A percentile compares a stretch with the other conserved stretches of the same genome.
Conservation (phyloP, 768 basidiomycete species). For the Macrolepiota dolichaula region DNA sequence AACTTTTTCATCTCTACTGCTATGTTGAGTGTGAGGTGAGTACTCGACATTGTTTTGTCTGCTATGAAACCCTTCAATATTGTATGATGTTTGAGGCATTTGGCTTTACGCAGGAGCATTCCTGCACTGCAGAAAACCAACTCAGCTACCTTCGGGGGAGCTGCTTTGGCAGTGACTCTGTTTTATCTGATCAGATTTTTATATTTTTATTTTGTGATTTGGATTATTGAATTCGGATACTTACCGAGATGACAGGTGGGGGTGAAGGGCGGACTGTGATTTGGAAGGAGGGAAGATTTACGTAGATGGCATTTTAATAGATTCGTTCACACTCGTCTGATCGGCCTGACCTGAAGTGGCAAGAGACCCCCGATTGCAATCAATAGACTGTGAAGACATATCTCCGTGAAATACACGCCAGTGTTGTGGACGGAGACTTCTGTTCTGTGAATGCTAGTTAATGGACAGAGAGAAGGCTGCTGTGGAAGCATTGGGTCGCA, state of each 20-base stretch:
- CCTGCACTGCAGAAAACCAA: constrained; percentile 81
- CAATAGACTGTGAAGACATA: background rate
- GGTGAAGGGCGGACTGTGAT: background rate
- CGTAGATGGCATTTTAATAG: background rate
- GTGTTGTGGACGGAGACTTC: background rate
- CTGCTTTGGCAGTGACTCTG: constrained; percentile 45
- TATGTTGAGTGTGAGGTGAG: constrained; percentile 22
- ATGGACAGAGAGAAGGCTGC: background rate
- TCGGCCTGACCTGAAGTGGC: background rate
- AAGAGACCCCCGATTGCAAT: background rate
- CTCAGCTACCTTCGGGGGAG: constrained; percentile 88
- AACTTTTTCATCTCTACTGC: background rate
- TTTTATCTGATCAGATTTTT: constrained; percentile 30
- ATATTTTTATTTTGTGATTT: background rate
- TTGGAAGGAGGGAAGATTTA: background rate
- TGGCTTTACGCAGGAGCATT: constrained; percentile 75
- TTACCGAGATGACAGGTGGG: constrained; percentile 8
- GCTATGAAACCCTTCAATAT: constrained; percentile 3
- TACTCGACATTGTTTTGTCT: constrained; percentile 8
- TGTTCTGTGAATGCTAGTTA: no score
- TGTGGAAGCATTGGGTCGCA: background rate
- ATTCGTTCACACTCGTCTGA: background rate
- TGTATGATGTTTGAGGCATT: constrained; percentile 90
- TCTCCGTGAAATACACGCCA: background rate
- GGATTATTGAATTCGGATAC: background rate